phyloP scores from a whole-genome alignment of 768 basidiomycete genomes.

The Lactarius evosmus region DNA sequence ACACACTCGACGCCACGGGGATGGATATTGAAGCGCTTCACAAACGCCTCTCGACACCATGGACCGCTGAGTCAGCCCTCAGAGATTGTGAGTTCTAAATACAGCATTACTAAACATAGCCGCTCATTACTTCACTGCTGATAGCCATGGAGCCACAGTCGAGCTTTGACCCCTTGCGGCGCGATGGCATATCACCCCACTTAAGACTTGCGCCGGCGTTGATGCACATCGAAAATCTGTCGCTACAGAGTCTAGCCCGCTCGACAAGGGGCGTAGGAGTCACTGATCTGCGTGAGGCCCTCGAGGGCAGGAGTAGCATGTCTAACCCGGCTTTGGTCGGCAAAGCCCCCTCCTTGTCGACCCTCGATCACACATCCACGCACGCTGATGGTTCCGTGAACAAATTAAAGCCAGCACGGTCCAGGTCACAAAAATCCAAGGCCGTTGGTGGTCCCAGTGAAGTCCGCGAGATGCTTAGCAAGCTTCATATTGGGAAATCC shows the following conservation, averaged over 20 bases:
- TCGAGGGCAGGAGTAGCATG: conserved; percentile 81
- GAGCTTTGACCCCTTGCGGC: conserved; percentile 54
- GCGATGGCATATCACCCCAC: conserved; percentile 69
- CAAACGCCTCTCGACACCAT: conserved; percentile 34
- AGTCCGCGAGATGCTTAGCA: conserved; percentile 77
- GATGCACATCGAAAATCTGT: conserved; percentile 90
- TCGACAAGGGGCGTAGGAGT: conserved; percentile 82
- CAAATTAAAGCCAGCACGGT: conserved; percentile 51
- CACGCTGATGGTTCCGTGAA: conserved; percentile 38
- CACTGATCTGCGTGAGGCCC: conserved; percentile 80
- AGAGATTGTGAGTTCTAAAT: conserved; percentile 61
- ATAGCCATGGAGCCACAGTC: conserved; percentile 55
- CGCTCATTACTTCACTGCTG: conserved; percentile 10
- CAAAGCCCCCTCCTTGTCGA: conserved; percentile 71
- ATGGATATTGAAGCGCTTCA: conserved; percentile 25
- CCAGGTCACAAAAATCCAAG: conserved; percentile 50
- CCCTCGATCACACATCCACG: conserved; percentile 62
- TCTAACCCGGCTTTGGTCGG: conserved; percentile 66
- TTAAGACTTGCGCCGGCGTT: conserved; percentile 79
- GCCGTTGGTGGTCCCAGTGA: conserved; percentile 57
- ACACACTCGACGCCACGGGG: conserved; percentile 22
- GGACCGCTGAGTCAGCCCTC: conserved; percentile 75
- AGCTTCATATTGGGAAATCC: conserved; percentile 76
- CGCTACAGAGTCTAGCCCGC: conserved; percentile 77
- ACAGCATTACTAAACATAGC: background rate